Base-by-base conservation (phyloP, 2,329 filamentous ascomycete species). In the Paecilomyces formosus region DNA sequence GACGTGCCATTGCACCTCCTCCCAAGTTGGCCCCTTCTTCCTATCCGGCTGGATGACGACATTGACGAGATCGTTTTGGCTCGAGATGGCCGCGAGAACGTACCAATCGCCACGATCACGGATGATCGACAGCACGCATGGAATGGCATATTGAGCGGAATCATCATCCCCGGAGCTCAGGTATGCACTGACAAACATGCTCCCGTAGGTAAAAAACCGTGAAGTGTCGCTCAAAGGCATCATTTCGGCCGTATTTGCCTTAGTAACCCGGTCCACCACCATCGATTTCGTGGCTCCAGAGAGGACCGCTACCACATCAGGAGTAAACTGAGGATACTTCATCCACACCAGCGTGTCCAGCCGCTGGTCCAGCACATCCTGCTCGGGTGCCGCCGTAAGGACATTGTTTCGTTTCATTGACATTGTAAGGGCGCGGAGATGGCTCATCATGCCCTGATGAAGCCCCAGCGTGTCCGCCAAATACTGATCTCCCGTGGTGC, bases 391-490 rank as follows among this genome's bases (percentile, higher is more conserved):
- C 1, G 81, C 78, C 0, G 90, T 88, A 65, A 96, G 79, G 58
- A 94, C 86, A 22, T 87, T 85, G 67, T 95, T 95, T 56, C 89
- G 82, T 71, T 89, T 88, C 88, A 96, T 95, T 0, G 90, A 95
- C 65, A 88, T 82, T 3, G 89, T 79, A 45, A 96, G 74, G 61
- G 92, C 89, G 60, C 85, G 86, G 62, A 96, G 75, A 66, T 86
- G 86, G 39, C 85, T 84, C 30, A 83, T 67, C 8, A 92, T 76
- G 2, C 76, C 76, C 58, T 86, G 79, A 58, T 85, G 76, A 52
- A 77, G 66, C 52, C 80, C 79, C 33, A 82, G 71, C 9, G 80
- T 64, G 57, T 81, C 79, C 9, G 74, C 74, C 57, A 79, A 66
- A 7, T 73, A 69, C 28, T 68, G 66, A 62, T 83, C 76, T 11